A percentile compares a stretch with the other conserved stretches of the same genome.
These are phyloP conservation scores for Macrolepiota albuminosa DNA, from an alignment of 768 basidiomycete species.

Conservation along the genomic window DNA sequence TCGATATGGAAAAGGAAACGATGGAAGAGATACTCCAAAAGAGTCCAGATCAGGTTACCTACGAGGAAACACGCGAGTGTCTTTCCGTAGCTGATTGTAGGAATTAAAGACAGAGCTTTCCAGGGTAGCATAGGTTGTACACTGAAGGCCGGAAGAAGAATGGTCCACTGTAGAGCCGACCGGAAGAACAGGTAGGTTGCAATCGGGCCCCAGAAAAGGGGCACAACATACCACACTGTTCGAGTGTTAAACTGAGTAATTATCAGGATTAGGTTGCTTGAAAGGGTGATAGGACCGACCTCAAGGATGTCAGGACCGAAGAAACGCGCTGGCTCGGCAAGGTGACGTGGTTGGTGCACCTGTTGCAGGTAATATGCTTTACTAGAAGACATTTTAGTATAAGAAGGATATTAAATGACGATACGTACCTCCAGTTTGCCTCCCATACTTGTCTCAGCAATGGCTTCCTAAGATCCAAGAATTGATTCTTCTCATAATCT, in stretches of 20 bases:
- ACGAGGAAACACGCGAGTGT: slow-evolving; percentile 66
- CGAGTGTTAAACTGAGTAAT: slow-evolving; percentile 63
- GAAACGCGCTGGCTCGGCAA: slow-evolving; percentile 77
- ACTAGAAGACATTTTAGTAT: slow-evolving; percentile 30
- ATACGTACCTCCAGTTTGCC: slow-evolving; percentile 69
- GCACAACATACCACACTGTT: slow-evolving; percentile 93
- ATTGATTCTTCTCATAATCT: slow-evolving; percentile 87
- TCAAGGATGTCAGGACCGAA: slow-evolving; percentile 84
- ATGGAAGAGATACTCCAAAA: slow-evolving; percentile 90
- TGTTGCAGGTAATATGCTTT: slow-evolving; percentile 96
- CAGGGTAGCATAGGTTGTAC: slow-evolving; percentile 53
- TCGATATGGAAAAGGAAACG: slow-evolving; percentile 98
- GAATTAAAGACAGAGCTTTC: slow-evolving; percentile 39
- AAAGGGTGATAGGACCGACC: slow-evolving; percentile 33
- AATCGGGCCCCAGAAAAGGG: slow-evolving; percentile 89
- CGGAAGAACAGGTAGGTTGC: slow-evolving; percentile 72
- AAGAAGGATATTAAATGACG: slow-evolving; percentile 2
- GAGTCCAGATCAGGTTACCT: slow-evolving; percentile 91
- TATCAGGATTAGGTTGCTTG: background rate
- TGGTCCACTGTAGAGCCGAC: slow-evolving; percentile 78
- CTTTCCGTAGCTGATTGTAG: slow-evolving; percentile 47
- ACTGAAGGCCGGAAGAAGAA: slow-evolving; percentile 61
- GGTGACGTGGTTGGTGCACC: slow-evolving; percentile 93
- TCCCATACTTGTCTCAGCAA: slow-evolving; percentile 84
- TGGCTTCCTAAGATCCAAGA: slow-evolving; percentile 86